Percentiles rank a stretch among this genome's conserved stretches.
These are phyloP conservation scores for Sporisorium scitamineum DNA, from an alignment of 1,284 basidiomycete species.

Conservation along the genomic window DNA sequence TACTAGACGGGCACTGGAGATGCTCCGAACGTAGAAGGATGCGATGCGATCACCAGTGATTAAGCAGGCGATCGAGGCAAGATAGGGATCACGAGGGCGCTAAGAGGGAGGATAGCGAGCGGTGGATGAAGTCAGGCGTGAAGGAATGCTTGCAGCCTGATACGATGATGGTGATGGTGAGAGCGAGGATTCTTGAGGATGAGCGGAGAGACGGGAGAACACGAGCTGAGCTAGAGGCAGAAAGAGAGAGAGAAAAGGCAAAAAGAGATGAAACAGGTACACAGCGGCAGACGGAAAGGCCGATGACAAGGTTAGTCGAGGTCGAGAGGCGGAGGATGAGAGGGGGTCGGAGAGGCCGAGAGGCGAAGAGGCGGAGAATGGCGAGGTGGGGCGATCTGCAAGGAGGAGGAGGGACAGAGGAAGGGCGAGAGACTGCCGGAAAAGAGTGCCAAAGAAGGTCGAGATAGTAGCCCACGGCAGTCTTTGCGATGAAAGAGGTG, in stretches of 20 bases:
- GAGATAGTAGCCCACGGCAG: not conserved
- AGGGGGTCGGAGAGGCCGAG: conserved; percentile 1
- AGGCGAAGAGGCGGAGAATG: conserved; percentile 4
- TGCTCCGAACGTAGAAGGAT: not conserved
- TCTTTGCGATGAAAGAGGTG: not conserved
- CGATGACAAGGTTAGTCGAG: conserved; percentile 27
- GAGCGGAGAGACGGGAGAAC: conserved; percentile 9
- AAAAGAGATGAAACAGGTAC: conserved; percentile 29
- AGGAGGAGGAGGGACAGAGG: conserved; percentile 10
- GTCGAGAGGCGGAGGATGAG: conserved; percentile 2
- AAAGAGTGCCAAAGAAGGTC: no score
- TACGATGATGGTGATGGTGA: conserved; percentile 9
- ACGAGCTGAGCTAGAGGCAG: conserved; percentile 6
- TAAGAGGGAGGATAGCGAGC: conserved; percentile 4
- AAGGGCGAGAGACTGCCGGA: conserved; percentile 1
- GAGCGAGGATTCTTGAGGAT: conserved; percentile 11
- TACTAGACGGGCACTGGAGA: conserved; percentile 1
- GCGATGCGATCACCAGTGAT: conserved; percentile 11
- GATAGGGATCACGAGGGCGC: conserved; percentile 9
- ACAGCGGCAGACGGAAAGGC: conserved; percentile 19
- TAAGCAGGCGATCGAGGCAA: not conserved
- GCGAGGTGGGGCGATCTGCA: conserved; percentile 23
- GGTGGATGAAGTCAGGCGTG: not conserved
- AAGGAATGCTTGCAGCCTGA: not conserved
- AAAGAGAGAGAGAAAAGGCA: conserved; percentile 10